Conservation (phyloP, 176 grass and related monocot species). For the Canna indica region DNA sequence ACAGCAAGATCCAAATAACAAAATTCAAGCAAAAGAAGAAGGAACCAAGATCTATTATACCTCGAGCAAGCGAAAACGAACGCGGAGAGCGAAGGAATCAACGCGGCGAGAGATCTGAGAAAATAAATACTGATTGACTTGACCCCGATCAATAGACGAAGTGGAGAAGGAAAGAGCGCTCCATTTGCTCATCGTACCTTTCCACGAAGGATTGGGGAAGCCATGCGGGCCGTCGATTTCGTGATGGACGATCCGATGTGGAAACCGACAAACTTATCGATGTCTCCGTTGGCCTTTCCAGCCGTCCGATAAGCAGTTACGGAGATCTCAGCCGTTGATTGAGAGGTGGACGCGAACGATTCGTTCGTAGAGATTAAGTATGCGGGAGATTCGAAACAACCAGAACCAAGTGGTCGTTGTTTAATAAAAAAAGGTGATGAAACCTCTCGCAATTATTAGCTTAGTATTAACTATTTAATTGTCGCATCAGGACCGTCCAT, state of each 20-base stretch:
- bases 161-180: neutral
- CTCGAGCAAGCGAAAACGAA: neutral
- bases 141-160: neutral
- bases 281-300: neutral
- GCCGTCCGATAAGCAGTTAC: neutral
- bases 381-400: no score
- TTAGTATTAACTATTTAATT: no score
- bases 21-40: neutral
- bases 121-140: neutral
- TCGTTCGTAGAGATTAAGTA: neutral
- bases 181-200: neutral
- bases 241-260: neutral
- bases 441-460: no score
- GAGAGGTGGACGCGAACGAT: neutral
- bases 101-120: neutral
- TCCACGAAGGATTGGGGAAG: neutral
- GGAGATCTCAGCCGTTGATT: neutral
- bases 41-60: neutral
- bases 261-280: no score
- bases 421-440: no score
- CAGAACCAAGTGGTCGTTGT: no score
- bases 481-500: no score
- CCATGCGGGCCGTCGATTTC: neutral
- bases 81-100: neutral
- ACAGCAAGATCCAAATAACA: neutral